These are phyloP conservation scores for Haberlea rhodopensis DNA, from an alignment of 257 asterid species.

Conservation along the genomic window DNA sequence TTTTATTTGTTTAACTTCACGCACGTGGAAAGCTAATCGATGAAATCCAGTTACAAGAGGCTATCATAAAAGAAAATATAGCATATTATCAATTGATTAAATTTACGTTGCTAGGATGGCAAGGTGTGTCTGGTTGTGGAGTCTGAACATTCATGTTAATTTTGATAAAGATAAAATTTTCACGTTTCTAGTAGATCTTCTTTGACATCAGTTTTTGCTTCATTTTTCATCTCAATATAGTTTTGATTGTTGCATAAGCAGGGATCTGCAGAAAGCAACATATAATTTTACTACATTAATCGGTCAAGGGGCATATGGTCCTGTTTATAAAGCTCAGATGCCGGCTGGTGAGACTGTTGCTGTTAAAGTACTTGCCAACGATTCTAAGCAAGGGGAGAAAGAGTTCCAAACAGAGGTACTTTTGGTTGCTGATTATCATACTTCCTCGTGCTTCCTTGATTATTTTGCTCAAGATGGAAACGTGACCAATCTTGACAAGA, in stretches of 20 bases:
- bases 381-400: constrained; percentile 93
- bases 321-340: constrained; percentile 93
- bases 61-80: not conserved
- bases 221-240: not conserved
- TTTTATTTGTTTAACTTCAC: not conserved
- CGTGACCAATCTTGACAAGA: not conserved
- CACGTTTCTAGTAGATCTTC: not conserved
- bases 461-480: not conserved
- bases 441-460: not conserved
- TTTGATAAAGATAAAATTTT: not conserved
- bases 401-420: constrained; percentile 94
- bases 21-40: not conserved
- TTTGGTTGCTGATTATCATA: constrained; percentile 10
- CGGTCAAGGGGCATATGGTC: constrained; percentile 96
- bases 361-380: constrained; percentile 87
- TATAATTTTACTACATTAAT: constrained; percentile 76
- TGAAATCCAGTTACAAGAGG: not conserved
- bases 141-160: not conserved
- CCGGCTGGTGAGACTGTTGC: constrained; percentile 79
- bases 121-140: not conserved
- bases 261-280: constrained; percentile 96
- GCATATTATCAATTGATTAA: not conserved
- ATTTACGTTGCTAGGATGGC: not conserved
- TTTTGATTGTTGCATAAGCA: constrained; percentile 27
- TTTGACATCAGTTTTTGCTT: not conserved